These are phyloP conservation scores for Acacia acuminata DNA, from an alignment of 306 rosid species.

Conservation along the genomic window DNA sequence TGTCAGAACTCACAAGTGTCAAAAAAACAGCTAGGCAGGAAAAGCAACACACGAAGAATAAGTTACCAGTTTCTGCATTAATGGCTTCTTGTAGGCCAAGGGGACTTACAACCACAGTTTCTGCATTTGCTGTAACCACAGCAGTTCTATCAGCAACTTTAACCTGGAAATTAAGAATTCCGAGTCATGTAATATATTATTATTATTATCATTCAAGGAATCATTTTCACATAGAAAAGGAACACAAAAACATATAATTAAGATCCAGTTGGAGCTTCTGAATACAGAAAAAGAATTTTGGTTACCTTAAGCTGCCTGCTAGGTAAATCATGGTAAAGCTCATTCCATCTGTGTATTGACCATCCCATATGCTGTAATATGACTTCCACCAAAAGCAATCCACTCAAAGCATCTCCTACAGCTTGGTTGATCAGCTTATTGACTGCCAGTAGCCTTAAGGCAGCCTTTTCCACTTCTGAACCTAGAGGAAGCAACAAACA, in stretches of 20 bases:
- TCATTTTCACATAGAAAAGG: constrained; percentile 19
- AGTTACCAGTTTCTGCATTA: constrained; percentile 67
- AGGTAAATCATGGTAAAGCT: constrained; percentile 87
- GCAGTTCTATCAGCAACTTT: constrained; percentile 80
- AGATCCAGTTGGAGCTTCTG: constrained; percentile 24
- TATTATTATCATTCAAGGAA: neutral
- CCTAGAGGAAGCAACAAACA: constrained; percentile 43
- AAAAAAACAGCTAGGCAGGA: neutral
- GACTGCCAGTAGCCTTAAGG: constrained; percentile 71
- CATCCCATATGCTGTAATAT: constrained; percentile 73
- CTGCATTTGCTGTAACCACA: constrained; percentile 75
- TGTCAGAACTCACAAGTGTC: neutral
- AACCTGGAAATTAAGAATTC: constrained; percentile 51
- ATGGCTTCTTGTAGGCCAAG: constrained; percentile 83
- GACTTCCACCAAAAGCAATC: constrained; percentile 88
- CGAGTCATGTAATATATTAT: neutral
- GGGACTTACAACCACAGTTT: constrained; percentile 81
- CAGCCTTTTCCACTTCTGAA: constrained; percentile 75
- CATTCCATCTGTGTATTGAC: constrained; percentile 79
- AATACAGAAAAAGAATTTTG: neutral
- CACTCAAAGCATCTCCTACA: constrained; percentile 93
- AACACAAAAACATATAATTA: neutral
- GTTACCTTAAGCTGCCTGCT: constrained; percentile 88
- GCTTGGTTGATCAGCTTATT: constrained; percentile 84
- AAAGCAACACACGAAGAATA: neutral